Percentiles rank a stretch among this genome's conserved stretches.
Conservation (phyloP, 768 basidiomycete species). For the Leccinum variicolor region DNA sequence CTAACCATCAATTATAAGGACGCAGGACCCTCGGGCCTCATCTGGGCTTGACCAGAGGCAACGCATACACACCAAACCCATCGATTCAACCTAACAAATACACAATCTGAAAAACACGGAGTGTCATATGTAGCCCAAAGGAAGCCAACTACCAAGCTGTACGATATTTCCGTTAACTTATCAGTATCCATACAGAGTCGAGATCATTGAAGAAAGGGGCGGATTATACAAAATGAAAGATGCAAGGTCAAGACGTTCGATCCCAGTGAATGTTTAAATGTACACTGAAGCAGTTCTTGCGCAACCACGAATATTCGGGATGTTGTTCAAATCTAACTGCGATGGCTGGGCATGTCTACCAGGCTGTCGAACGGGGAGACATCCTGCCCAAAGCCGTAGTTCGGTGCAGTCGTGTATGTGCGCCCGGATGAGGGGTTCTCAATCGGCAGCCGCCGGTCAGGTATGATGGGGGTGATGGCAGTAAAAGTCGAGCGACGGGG, state of each 20-base stretch:
- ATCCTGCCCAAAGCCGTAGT: constrained; percentile 36
- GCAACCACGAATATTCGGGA: constrained; percentile 60
- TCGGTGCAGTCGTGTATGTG: constrained; percentile 28
- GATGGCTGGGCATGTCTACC: constrained; percentile 44
- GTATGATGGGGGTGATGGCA: constrained; percentile 42
- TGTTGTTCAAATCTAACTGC: constrained; percentile 60
- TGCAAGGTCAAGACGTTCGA: background rate
- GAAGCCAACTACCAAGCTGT: background rate
- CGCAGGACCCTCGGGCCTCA: too few relatives aligned
- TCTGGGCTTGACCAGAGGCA: too few relatives aligned
- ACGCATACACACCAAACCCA: too few relatives aligned
- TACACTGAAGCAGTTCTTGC: constrained; percentile 62
- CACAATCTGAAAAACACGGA: background rate
- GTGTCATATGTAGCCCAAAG: background rate
- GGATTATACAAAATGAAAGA: background rate
- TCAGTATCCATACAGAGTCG: constrained; percentile 5
- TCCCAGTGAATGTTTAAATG: constrained; percentile 30
- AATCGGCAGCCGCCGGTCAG: constrained; percentile 36
- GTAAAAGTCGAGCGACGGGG: constrained; percentile 45
- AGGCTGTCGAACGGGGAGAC: constrained; percentile 67
- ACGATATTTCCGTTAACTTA: background rate
- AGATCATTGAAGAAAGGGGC: background rate
- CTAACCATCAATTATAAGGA: too few relatives aligned
- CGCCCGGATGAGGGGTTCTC: constrained; percentile 14
- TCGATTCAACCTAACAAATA: background rate